A percentile compares a stretch with the other conserved stretches of the same genome.
phyloP scores from a whole-genome alignment of 495 filamentous ascomycete genomes.

The Sphaerosporella brunnea region DNA sequence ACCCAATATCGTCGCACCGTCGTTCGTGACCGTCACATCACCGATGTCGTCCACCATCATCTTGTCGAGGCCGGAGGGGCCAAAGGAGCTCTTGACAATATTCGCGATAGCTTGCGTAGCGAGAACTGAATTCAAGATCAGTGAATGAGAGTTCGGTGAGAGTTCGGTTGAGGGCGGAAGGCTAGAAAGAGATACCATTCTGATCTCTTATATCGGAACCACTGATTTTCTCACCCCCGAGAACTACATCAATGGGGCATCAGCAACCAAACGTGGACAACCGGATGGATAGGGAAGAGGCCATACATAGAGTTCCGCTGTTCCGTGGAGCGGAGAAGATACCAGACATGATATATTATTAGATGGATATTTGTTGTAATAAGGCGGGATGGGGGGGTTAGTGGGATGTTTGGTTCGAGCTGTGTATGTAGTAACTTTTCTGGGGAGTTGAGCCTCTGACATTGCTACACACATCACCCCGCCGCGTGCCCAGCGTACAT shows the following conservation, averaged over 20 bases:
- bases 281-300: too few species aligned
- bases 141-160: constrained; percentile 5
- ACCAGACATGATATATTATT: constrained; percentile 48
- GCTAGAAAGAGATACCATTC: constrained; percentile 47
- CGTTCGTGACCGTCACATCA: constrained; percentile 98
- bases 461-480: too few species aligned
- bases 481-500: too few species aligned
- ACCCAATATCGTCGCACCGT: constrained; percentile 89
- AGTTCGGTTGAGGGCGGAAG: neutral
- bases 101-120: constrained; percentile 95
- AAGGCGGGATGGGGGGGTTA: neutral
- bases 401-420: too few species aligned
- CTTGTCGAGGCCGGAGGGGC: constrained; percentile 92
- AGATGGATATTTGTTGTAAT: neutral
- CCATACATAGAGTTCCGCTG: constrained; percentile 66
- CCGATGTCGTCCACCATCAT: constrained; percentile 99
- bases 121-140: constrained; percentile 42
- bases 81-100: constrained; percentile 97
- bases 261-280: too few species aligned
- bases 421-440: constrained; percentile 8
- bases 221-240: constrained; percentile 86
- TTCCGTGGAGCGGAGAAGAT: constrained; percentile 82
- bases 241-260: constrained; percentile 39
- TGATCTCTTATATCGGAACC: constrained; percentile 91
- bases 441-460: constrained; percentile 3